phyloP scores from a whole-genome alignment of 2,329 filamentous ascomycete genomes.

The Aspergillus melleus region DNA sequence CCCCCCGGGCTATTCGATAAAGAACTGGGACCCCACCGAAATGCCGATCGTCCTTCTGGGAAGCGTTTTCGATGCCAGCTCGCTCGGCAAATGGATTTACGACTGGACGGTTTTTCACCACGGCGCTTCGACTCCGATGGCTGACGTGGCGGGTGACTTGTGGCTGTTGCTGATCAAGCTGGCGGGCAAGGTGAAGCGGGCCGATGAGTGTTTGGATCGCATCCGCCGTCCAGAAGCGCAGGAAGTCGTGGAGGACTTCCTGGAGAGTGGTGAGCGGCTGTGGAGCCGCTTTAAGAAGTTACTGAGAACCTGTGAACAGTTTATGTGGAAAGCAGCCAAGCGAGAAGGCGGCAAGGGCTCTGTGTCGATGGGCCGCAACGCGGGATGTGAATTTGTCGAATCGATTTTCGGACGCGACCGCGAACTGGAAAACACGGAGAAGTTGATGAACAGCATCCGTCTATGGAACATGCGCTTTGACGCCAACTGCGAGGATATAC shows the following conservation, averaged over 20 bases:
- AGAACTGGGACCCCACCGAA: constrained; percentile 97
- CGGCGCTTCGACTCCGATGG: constrained; percentile 76
- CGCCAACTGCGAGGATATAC: constrained; percentile 89
- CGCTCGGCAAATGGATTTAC: constrained; percentile 97
- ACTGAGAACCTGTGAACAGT: constrained; percentile 87
- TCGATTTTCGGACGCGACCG: constrained; percentile 91
- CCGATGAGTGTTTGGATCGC: constrained; percentile 72
- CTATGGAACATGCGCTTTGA: constrained; percentile 94
- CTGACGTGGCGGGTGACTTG: constrained; percentile 88
- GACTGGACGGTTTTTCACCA: constrained; percentile 97
- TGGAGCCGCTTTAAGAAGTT: constrained; percentile 82
- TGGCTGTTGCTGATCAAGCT: constrained; percentile 95
- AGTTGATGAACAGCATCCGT: constrained; percentile 84
- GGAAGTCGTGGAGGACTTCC: constrained; percentile 85
- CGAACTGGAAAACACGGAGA: constrained; percentile 85
- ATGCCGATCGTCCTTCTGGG: constrained; percentile 91
- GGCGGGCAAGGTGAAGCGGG: constrained; percentile 88
- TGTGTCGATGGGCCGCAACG: constrained; percentile 81
- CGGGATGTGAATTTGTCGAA: constrained; percentile 92
- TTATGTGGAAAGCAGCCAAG: constrained; percentile 90
- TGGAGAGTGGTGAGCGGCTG: constrained; percentile 82
- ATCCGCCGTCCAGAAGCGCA: constrained; percentile 72
- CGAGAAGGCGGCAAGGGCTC: constrained; percentile 64
- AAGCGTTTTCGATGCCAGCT: constrained; percentile 96
- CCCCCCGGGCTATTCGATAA: constrained; percentile 85